A percentile compares a stretch with the other conserved stretches of the same genome.
These are phyloP conservation scores for Stellera chamaejasme DNA, from an alignment of 345 rosid species.

Conservation along the genomic window DNA sequence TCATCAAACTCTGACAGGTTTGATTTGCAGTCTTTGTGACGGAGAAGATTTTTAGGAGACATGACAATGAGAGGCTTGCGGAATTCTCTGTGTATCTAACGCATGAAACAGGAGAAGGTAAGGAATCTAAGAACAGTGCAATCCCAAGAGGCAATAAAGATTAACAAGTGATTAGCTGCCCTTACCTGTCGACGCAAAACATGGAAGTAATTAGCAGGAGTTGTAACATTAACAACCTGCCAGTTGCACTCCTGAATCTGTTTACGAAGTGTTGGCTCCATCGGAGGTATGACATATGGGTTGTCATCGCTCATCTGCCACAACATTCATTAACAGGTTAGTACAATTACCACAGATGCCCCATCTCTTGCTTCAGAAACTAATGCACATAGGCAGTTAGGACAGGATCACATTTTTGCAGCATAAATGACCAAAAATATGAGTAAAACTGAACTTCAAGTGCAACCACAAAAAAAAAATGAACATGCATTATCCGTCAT, in stretches of 20 bases:
- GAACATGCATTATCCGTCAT: too few species aligned
- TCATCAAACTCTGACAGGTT: constrained; percentile 93
- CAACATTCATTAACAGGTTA: constrained; percentile 6
- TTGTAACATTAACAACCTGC: constrained; percentile 85
- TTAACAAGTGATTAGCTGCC: constrained; percentile 10
- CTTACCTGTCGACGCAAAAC: constrained; percentile 74
- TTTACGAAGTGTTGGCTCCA: constrained; percentile 66
- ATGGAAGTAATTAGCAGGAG: constrained; percentile 87
- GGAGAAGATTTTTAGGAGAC: constrained; percentile 90
- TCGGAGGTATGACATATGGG: constrained; percentile 70
- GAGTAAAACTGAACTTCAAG: too few species aligned
- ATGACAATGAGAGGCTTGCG: constrained; percentile 85
- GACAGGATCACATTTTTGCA: not conserved
- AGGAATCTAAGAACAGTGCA: not conserved
- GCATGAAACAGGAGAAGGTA: constrained; percentile 6
- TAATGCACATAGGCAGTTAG: not conserved
- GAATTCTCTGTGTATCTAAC: constrained; percentile 79
- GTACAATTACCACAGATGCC: too few species aligned
- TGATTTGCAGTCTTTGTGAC: constrained; percentile 89
- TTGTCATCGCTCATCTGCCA: constrained; percentile 82
- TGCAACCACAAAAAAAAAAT: not conserved
- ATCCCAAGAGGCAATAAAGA: not conserved
- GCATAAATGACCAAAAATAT: not conserved
- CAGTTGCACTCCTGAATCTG: constrained; percentile 87
- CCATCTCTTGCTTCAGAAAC: too few species aligned